A percentile compares a stretch with the other conserved stretches of the same genome.
Evolutionary conservation across 495 filamentous ascomycete species (phyloP).

Genomic region (Glonium stellatum): DNA sequence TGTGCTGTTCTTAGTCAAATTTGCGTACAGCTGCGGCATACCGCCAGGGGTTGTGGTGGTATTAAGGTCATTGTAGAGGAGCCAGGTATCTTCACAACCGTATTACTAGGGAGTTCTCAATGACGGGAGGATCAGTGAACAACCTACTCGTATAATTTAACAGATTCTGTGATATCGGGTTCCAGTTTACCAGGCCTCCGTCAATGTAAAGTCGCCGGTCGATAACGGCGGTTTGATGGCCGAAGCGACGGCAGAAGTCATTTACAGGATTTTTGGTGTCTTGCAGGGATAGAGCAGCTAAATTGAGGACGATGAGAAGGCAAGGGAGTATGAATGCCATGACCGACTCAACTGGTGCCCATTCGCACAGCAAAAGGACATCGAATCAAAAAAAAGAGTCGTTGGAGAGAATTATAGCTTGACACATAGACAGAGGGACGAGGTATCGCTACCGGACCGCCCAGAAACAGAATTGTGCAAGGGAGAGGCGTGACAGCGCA

Average conservation of each 20-base stretch:
- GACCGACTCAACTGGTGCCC: constrained; percentile 11
- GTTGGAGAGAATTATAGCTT: no score
- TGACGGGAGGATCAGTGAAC: not conserved
- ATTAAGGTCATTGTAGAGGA: constrained; percentile 46
- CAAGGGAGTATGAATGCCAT: constrained; percentile 19
- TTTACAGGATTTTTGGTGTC: constrained; percentile 37
- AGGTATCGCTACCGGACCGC: no score
- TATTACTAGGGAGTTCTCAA: not conserved
- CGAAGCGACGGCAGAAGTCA: constrained; percentile 47
- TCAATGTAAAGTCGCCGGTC: constrained; percentile 49
- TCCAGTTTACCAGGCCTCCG: constrained; percentile 46
- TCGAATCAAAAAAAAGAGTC: constrained; percentile 8
- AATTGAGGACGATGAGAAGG: constrained; percentile 20
- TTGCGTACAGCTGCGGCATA: constrained; percentile 46
- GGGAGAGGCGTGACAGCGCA: constrained; percentile 2
- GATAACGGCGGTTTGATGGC: constrained; percentile 46
- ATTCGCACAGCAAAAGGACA: not conserved
- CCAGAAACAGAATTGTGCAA: no score
- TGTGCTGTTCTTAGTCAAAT: constrained; percentile 44
- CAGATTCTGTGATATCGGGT: constrained; percentile 40
- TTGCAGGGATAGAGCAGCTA: constrained; percentile 20
- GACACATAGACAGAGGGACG: no score
- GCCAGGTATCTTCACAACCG: constrained; percentile 34
- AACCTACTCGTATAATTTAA: constrained; percentile 43
- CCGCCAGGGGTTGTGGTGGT: constrained; percentile 30